Evolutionary conservation across 2,329 filamentous ascomycete genomes (phyloP), one percentile per base, ranked within the genome.

Genomic region (Alternaria metachromatica): DNA sequence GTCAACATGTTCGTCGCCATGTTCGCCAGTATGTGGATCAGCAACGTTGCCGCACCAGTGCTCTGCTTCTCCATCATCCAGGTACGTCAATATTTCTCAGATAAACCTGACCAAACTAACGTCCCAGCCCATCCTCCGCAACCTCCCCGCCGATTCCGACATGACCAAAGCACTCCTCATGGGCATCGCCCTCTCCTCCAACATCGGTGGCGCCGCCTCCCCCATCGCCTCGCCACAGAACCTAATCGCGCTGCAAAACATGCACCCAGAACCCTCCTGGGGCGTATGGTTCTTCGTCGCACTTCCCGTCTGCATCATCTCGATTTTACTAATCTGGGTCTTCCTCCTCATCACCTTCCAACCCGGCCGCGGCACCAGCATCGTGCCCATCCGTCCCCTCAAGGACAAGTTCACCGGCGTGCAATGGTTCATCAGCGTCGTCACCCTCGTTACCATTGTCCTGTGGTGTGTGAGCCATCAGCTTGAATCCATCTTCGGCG

Each of bases 1-100:
- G 96, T 95, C 58, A 97, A 95, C 82, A 99, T 99, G 96, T 94
- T 97, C 73, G 96, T 99, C 45, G 94, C 95, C 59, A 96, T 96
- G 76, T 96, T 99, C 79, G 91, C 96, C 9, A 97, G 94, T 73
- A 99, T 99, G 96, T 93, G 97, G 86, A 98, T 99, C 76, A 97
- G 94, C 82, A 99, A 99, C 72, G 96, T 99, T 26, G 96, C 96
- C 1, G 95, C 96, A 2, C 96, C 96, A 0, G 96, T 99, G 10
- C 87, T 99, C 41, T 99, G 96, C 84, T 98, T 96, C 80, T 97
- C 94, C 20, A 97, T 99, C 74, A 97, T 99, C 64, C 94, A 97
- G 86, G 91, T 92, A 80, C 72, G 85, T 46, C 12, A 13, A 5
- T 18, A n/a, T 1, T 11, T 12, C 3, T 3, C 8, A 11, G 2